Percentiles rank a stretch among this genome's conserved stretches.
phyloP scores from a whole-genome alignment of 108 stramenopile species.

The Licmophora abbreviata region DNA sequence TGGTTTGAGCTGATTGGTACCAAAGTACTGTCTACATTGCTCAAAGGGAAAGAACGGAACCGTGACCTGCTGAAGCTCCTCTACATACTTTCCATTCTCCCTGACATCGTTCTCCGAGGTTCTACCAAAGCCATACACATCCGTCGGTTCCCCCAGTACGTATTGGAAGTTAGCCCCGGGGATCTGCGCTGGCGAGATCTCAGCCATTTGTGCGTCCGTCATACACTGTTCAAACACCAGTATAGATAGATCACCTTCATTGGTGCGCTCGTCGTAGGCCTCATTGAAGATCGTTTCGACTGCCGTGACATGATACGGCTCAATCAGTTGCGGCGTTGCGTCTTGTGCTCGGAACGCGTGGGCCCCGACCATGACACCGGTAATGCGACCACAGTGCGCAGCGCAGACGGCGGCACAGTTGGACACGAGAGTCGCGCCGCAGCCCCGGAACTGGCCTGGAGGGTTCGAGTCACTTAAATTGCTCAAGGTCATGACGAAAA shows the following conservation, averaged over 20 bases:
- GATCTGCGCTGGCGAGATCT: constrained; percentile 16
- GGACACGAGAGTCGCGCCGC: constrained; percentile 29
- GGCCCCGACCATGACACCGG: constrained; percentile 22
- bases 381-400: constrained; percentile 23
- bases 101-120: no score
- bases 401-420: constrained; percentile 35
- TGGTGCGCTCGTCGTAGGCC: constrained; percentile 8
- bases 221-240: constrained; percentile 14
- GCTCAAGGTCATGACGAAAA: no score
- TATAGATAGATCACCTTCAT: constrained; percentile 23
- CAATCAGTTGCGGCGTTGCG: no score
- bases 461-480: no score
- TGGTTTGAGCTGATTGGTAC: neutral
- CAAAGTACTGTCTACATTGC: neutral
- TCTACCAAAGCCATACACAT: constrained; percentile 19
- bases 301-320: constrained; percentile 5
- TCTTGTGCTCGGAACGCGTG: no score
- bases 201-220: neutral
- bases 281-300: constrained; percentile 8
- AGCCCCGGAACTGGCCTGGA: constrained; percentile 14
- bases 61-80: no score
- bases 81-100: no score
- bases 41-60: constrained; percentile 9
- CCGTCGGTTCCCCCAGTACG: neutral
- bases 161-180: constrained; percentile 3